Percentiles rank a stretch among this genome's conserved stretches.
phyloP scores from a whole-genome alignment of 805 yeast species.

The Saturnispora kantuleensis region DNA sequence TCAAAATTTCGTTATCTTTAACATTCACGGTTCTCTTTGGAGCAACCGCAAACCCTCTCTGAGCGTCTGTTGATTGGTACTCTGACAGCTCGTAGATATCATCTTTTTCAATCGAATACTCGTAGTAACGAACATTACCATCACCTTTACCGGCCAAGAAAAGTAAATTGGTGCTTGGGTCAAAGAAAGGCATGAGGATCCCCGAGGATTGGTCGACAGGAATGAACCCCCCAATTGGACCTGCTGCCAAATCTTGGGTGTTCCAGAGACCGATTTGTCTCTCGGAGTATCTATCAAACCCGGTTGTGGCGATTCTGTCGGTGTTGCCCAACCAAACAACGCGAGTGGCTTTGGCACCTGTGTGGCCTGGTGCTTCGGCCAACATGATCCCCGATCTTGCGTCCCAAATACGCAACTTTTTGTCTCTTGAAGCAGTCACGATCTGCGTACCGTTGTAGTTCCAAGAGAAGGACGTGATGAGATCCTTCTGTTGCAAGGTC shows the following conservation, averaged over 20 bases:
- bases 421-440: slow-evolving; percentile 88
- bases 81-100: slow-evolving; percentile 79
- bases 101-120: slow-evolving; percentile 60
- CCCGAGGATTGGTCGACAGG: slow-evolving; percentile 88
- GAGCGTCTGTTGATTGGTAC: slow-evolving; percentile 81
- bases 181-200: slow-evolving; percentile 84
- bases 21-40: slow-evolving; percentile 77
- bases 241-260: slow-evolving; percentile 56
- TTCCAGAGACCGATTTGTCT: slow-evolving; percentile 97
- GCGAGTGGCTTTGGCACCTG: slow-evolving; percentile 87
- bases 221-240: slow-evolving; percentile 85
- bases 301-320: slow-evolving; percentile 84
- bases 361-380: slow-evolving; percentile 81
- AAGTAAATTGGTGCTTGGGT: slow-evolving; percentile 66
- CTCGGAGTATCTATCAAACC: slow-evolving; percentile 85
- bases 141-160: slow-evolving; percentile 97
- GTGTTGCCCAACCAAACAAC: slow-evolving; percentile 85
- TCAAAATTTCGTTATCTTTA: slow-evolving; percentile 74
- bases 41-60: slow-evolving; percentile 87
- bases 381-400: slow-evolving; percentile 62
- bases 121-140: slow-evolving; percentile 92
- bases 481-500: slow-evolving; percentile 77
- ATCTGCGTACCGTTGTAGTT: slow-evolving; percentile 80
- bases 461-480: slow-evolving; percentile 88
- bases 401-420: slow-evolving; percentile 87